Percentiles rank a stretch among this genome's conserved stretches.
These are phyloP conservation scores for Stipa capillata DNA, from an alignment of 176 grass and related monocot species.

Conservation along the genomic window DNA sequence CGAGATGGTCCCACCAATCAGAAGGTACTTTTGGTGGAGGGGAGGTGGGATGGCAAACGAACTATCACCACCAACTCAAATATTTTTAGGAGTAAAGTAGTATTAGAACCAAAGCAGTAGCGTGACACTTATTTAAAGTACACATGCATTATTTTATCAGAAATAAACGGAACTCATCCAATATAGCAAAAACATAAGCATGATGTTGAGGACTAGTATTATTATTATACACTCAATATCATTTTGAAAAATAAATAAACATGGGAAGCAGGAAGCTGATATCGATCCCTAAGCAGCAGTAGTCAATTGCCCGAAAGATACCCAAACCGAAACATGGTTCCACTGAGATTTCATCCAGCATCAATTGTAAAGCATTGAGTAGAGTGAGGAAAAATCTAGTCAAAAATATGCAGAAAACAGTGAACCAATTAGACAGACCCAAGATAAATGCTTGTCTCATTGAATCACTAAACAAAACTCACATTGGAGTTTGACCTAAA, in stretches of 20 bases:
- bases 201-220: background rate
- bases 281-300: background rate
- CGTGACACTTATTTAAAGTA: background rate
- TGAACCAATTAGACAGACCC: background rate
- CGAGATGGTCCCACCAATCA: too few species aligned
- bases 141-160: background rate
- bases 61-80: too few species aligned
- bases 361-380: background rate
- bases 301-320: background rate
- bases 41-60: too few species aligned
- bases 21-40: too few species aligned
- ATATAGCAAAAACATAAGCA: background rate
- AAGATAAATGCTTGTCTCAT: background rate
- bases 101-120: background rate
- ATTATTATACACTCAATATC: background rate
- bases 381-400: background rate
- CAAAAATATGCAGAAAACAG: slow-evolving; percentile 7
- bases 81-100: too few species aligned
- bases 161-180: background rate
- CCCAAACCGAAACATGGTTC: background rate
- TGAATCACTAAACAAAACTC: background rate
- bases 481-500: background rate
- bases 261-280: background rate
- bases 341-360: background rate
- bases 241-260: background rate